Evolutionary conservation across 1,139 yeast species (phyloP).

Genomic region (Pichia sp.): DNA sequence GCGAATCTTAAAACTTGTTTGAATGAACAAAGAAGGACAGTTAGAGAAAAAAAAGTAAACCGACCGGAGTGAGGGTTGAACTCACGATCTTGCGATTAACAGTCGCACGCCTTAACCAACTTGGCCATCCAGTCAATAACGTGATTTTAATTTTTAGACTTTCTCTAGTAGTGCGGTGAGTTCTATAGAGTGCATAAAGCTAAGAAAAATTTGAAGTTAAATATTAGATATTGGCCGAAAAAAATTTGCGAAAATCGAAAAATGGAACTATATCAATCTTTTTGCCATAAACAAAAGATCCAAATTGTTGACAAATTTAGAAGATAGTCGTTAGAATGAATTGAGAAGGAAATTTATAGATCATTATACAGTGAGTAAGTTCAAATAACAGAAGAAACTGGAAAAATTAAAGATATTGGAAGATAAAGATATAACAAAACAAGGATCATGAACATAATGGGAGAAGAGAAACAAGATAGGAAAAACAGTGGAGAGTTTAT

Average conservation of each 20-base stretch:
- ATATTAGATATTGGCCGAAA: too few species aligned
- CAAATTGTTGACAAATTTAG: too few species aligned
- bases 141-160: too few species aligned
- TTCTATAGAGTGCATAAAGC: too few species aligned
- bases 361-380: background rate
- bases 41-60: background rate
- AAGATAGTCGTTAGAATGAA: too few species aligned
- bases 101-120: constrained; percentile 27
- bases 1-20: background rate
- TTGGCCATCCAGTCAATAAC: constrained; percentile 24
- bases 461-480: background rate
- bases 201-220: too few species aligned
- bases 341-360: background rate
- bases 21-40: background rate
- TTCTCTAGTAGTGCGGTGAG: too few species aligned
- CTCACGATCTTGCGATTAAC: constrained; percentile 27
- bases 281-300: too few species aligned
- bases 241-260: too few species aligned
- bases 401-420: background rate
- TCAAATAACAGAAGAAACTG: background rate
- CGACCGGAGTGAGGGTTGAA: constrained; percentile 27
- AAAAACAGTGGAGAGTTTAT: background rate
- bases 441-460: too few species aligned
- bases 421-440: background rate
- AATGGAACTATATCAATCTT: too few species aligned